Conservation (phyloP, 306 rosid species). For the Citrullus mucosospermus region DNA sequence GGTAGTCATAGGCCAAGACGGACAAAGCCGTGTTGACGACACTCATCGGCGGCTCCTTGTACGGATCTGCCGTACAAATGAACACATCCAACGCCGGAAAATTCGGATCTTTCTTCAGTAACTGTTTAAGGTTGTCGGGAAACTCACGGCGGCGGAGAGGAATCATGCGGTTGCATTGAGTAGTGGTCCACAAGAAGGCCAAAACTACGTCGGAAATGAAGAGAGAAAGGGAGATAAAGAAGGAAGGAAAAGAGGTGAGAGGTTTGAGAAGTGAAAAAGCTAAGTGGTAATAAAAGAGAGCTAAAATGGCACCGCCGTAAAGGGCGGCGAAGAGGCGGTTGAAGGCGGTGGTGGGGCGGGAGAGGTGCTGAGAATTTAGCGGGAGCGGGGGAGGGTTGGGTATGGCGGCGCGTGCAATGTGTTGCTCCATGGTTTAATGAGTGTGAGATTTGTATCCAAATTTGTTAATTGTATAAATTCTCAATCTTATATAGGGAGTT, state of each 20-base stretch:
- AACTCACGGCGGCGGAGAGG: slow-evolving; percentile 20
- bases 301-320: slow-evolving; percentile 10
- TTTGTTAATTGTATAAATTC: too few relatives aligned
- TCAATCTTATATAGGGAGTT: too few relatives aligned
- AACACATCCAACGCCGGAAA: slow-evolving; percentile 29
- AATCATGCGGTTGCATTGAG: slow-evolving; percentile 17
- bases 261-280: slow-evolving; percentile 3
- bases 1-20: slow-evolving; percentile 33
- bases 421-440: too few relatives aligned
- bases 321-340: slow-evolving; percentile 19
- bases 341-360: background rate
- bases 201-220: slow-evolving; percentile 22
- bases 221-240: slow-evolving; percentile 15
- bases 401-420: background rate
- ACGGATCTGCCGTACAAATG: slow-evolving; percentile 39
- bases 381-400: background rate
- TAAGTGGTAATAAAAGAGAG: slow-evolving; percentile 19
- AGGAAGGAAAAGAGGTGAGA: background rate
- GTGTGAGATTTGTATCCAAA: too few relatives aligned
- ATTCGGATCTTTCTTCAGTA: background rate
- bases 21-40: slow-evolving; percentile 33
- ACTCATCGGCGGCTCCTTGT: slow-evolving; percentile 36
- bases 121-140: background rate
- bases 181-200: slow-evolving; percentile 14
- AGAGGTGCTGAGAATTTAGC: background rate